Evolutionary conservation across 1,139 yeast species (phyloP), one percentile per base, ranked within the genome.

Genomic region (Diutina ranongensis): DNA sequence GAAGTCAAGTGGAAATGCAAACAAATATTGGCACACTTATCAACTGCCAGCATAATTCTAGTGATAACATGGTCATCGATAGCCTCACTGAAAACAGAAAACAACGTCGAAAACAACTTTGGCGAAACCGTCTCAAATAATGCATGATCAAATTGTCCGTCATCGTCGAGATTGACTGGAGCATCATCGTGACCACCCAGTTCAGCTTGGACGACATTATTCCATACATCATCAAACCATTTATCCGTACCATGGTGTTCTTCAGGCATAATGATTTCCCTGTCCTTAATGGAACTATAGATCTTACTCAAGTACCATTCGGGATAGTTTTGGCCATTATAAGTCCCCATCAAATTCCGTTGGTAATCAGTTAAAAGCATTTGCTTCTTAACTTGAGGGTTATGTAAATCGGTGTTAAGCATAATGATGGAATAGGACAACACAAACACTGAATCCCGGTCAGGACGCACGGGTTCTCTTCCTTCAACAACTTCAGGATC

Each of bases 231-330:
- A 58, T 89, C 97, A 63, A 89, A 92, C 80, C 95, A 83, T 57
- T 84, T 88, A 44, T 80, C 81, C 2, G 84, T 76, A 36, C 87
- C 88, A 57, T 83, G 88, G 56, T 89, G 97, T 58, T 94, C 99
- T 55, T 92, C 98, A 0, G 98, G 97, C 89, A 94, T 86, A 47
- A 94, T 87, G 51, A 92, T 92, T 62, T 94, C 99, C 46, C 85
- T 76, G 47, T 83, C 87, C 52, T 78, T 75, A 49, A 94, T 89
- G 1, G 95, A 83, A 35, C 73, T 67, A 60, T 84, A 94, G 35
- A 92, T 87, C 52, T 77, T 84, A 48, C 82, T 78, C 52, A 92
- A 68, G 55, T 86, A 88, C 92, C 94, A 84, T 42, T 73, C 76
- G 1, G 95, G 95, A 64, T 85, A 89, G 61, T 89, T 92, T 40